Conservation (phyloP, 257 asterid genomes). For the Solanum lycopersicoides region DNA sequence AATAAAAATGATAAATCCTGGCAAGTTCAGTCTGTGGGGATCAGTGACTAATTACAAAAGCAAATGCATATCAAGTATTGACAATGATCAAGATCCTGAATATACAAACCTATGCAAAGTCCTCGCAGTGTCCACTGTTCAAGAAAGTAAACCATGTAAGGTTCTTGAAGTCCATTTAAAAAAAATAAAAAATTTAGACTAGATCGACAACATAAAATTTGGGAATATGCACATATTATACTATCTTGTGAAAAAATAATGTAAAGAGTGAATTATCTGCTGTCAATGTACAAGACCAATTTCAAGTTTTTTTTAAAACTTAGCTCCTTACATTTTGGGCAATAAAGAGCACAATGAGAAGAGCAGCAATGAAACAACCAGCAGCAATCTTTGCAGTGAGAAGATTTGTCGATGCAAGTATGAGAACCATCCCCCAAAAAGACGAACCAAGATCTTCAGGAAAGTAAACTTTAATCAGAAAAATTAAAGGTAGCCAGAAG, state of each 20-base stretch:
- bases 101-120: conserved; percentile 78
- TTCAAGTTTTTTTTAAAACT: background rate
- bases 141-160: conserved; percentile 4
- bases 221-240: background rate
- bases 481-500: background rate
- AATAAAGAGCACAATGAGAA: conserved; percentile 72
- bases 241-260: background rate
- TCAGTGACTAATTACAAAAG: background rate
- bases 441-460: conserved; percentile 86
- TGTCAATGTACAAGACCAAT: background rate
- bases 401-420: conserved; percentile 88
- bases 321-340: conserved; percentile 69
- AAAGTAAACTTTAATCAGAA: background rate
- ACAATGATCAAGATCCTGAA: conserved; percentile 1
- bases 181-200: background rate
- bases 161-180: background rate
- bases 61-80: background rate
- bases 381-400: conserved; percentile 84
- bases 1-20: conserved; percentile 88
- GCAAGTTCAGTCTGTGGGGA: background rate
- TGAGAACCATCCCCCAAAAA: conserved; percentile 93
- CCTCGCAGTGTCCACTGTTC: conserved; percentile 95
- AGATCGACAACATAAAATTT: background rate
- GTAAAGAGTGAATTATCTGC: background rate
- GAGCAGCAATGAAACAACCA: conserved; percentile 78